Base-by-base conservation (phyloP, 768 basidiomycete species). In the Lyophyllum shimeji region DNA sequence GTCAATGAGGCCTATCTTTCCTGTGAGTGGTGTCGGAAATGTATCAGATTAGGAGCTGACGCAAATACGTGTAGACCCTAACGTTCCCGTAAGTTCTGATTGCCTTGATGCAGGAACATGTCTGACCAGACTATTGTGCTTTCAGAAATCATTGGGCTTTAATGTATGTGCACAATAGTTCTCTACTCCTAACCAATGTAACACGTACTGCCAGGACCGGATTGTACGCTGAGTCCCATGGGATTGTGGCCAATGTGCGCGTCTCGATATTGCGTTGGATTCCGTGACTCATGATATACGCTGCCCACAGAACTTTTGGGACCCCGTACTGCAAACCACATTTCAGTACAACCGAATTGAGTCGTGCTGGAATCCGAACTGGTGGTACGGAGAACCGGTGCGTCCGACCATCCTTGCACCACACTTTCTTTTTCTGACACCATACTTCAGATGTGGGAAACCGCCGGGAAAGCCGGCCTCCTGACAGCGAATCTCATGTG, bases 321-420 rank as follows among this genome's bases (percentile, higher is more conserved):
- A 95, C 68, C 93, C 92, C 0, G 65, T 64, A 13, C 76, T 77
- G 0, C 57, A 78, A 42, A 72, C 74, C 7, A 84, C 86, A 61
- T 95, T 96, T 66, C 79, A 84, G 53, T 95, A 94, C 65, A 87
- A 86, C 55, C 73, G 77, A 9, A 70, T 77, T 9, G 76, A 83
- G 7, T 82, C 82, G 3, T 81, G 79, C 23, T 88, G 86, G 84
- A 79, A 84, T 55, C 65, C 89, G 0, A 64, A 74, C 0, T 97
- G 94, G 92, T 96, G 95, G 93, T 69, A 80, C 13, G 95, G 95
- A 44, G 93, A 95, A 67, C 93, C 94, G 18, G 93, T 95, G 58
- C 55, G 63, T 70, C 15, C 18, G 6, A 29, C 46, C 27, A 3
- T 47, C 34, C 21, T 21, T 8, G 21, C 25, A 51, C 7, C 46